These are phyloP conservation scores for Cornus controversa DNA, from an alignment of 148 eudicot genomes.

Conservation along the genomic window DNA sequence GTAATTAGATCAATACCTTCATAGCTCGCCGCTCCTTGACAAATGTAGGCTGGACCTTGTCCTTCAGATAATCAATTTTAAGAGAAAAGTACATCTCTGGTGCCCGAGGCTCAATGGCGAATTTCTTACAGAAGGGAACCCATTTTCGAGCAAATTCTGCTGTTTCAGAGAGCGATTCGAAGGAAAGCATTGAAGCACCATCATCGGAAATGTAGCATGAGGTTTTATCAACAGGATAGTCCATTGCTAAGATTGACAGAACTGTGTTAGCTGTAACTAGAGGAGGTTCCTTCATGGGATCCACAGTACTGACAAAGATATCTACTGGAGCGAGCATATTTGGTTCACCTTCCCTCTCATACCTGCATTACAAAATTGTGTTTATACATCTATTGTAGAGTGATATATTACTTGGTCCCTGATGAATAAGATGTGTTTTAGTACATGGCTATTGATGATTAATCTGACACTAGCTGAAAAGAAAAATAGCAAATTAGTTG, in stretches of 20 bases:
- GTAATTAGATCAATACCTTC: constrained; percentile 56
- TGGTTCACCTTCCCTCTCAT: constrained; percentile 96
- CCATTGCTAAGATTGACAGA: constrained; percentile 90
- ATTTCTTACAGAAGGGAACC: constrained; percentile 98
- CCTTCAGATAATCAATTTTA: constrained; percentile 88
- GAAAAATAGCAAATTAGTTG: no score
- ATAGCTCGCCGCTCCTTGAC: constrained; percentile 95
- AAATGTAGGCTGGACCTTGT: constrained; percentile 97
- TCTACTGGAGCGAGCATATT: constrained; percentile 90
- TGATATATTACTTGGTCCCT: not conserved
- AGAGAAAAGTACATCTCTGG: constrained; percentile 90
- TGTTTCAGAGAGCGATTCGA: constrained; percentile 93
- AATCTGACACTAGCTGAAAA: not conserved
- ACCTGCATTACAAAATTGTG: constrained; percentile 50
- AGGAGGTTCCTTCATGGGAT: constrained; percentile 96
- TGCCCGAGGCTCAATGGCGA: constrained; percentile 87
- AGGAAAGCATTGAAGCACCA: constrained; percentile 98
- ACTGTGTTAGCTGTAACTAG: constrained; percentile 85
- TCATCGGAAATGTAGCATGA: constrained; percentile 98
- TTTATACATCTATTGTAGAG: not conserved
- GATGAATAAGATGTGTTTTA: not conserved
- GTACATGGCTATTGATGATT: not conserved
- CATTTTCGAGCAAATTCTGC: constrained; percentile 96
- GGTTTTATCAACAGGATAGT: constrained; percentile 89
- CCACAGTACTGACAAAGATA: constrained; percentile 96